Evolutionary conservation across 2,329 filamentous ascomycete genomes (phyloP).

Genomic region (Drechslerella coelobrocha): DNA sequence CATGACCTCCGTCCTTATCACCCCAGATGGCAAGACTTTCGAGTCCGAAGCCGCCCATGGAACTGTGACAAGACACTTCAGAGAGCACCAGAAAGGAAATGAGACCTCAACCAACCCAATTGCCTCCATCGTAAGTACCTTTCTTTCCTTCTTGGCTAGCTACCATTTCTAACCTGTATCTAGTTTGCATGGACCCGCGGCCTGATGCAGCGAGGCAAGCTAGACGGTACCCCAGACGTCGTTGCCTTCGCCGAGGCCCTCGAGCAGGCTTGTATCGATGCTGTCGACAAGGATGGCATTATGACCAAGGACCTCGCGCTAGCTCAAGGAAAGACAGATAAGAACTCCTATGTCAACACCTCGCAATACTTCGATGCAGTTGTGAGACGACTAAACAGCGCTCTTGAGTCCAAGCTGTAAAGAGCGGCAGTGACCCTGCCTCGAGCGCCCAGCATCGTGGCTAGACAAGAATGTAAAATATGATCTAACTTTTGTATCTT

Average conservation of each 20-base stretch:
- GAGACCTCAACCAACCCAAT: constrained; percentile 99
- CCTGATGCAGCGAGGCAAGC: constrained; percentile 86
- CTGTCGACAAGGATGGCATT: constrained; percentile 89
- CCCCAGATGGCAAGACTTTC: constrained; percentile 94
- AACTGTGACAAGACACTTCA: constrained; percentile 97
- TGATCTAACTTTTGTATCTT: no score
- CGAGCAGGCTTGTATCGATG: constrained; percentile 91
- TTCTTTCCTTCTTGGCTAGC: not conserved
- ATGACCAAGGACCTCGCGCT: constrained; percentile 99
- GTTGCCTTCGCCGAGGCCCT: constrained; percentile 89
- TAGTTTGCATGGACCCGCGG: constrained; percentile 94
- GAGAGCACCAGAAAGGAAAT: constrained; percentile 96
- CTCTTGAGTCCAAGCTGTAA: constrained; percentile 78
- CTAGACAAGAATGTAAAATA: no score
- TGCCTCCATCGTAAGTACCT: constrained; percentile 74
- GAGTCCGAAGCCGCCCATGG: constrained; percentile 98
- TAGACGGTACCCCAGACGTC: constrained; percentile 91
- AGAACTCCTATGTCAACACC: constrained; percentile 88
- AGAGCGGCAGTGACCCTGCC: not conserved
- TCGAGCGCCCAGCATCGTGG: no score
- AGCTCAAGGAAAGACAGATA: constrained; percentile 84
- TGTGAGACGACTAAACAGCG: constrained; percentile 83
- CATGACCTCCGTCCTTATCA: constrained; percentile 98
- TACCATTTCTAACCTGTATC: constrained; percentile 1
- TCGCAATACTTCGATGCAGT: constrained; percentile 90